Percentiles rank a stretch among this genome's conserved stretches.
phyloP scores from a whole-genome alignment of 352 stramenopile species.

The Blastocystis sp. region DNA sequence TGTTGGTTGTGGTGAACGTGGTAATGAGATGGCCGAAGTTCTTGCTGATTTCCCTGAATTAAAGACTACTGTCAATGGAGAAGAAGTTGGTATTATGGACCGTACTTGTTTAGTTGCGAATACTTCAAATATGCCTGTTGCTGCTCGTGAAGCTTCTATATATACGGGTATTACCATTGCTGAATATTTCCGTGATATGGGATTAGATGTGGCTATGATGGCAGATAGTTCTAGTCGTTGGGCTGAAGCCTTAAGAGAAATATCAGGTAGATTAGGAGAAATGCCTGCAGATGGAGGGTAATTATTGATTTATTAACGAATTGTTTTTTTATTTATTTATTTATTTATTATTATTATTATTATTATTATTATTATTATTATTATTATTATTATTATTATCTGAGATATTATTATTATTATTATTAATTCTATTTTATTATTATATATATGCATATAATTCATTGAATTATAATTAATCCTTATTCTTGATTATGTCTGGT shows the following conservation, averaged over 20 bases:
- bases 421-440: no score
- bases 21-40: slow-evolving; percentile 93
- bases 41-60: slow-evolving; percentile 86
- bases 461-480: no score
- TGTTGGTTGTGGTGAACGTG: slow-evolving; percentile 91
- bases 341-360: no score
- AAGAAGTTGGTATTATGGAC: slow-evolving; percentile 97
- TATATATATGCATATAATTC: no score
- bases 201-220: slow-evolving; percentile 99
- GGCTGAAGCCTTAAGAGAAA: slow-evolving; percentile 96
- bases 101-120: slow-evolving; percentile 94
- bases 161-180: slow-evolving; percentile 96
- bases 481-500: no score
- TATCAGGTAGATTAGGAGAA: slow-evolving; percentile 93
- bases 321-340: neutral
- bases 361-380: no score
- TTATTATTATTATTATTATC: no score
- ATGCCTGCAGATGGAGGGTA: slow-evolving; percentile 96
- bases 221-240: slow-evolving; percentile 96
- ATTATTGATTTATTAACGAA: slow-evolving; percentile 52
- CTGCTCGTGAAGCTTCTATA: slow-evolving; percentile 92
- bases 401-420: no score
- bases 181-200: slow-evolving; percentile 94
- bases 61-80: slow-evolving; percentile 89
- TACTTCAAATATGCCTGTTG: slow-evolving; percentile 99